Base-by-base conservation (phyloP, 208 protist species). In the Trypanosoma caninum region DNA sequence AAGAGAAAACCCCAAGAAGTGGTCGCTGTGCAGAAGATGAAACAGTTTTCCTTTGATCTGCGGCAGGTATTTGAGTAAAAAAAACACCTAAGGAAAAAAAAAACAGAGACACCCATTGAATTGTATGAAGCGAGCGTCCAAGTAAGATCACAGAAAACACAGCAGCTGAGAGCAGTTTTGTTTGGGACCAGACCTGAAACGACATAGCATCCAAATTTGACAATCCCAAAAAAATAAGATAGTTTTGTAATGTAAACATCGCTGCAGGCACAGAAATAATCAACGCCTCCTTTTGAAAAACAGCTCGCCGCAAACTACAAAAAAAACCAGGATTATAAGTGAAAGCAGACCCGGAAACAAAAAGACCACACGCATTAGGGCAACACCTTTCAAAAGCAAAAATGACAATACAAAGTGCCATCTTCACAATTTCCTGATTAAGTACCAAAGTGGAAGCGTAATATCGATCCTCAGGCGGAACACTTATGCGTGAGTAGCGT, bases 141-240 rank as follows among this genome's bases (percentile, higher is more conserved):
- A 94, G 60, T 62, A 91, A 65, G 59, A 72, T 68, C 9, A 89
- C 77, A 16, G 87, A 91, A 41, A 94, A 86, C 4, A 89, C 20
- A 18, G 84, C 84, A 13, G 87, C 71, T 23, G 65, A 87, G 0
- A 91, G 67, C 13, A 94, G 57, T 47, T 89, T 89, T 10, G 78
- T 84, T 59, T 94, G 87, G 14, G 84, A 91, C 76, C 78, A 87
- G 2, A 90, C 63, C 53, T 94, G 87, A 56, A 88, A 94, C 10
- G 74, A 75, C 18, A 84, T 62, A 30, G 78, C 81, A 45, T 94
- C 87, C 0, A 94, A 58, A 59, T 90, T 76, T 3, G 72, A 72
- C 8, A 94, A 76, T 11, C 72, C 78, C 3, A 89, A 48, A 66
- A 91, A 91, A 42, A 85, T 52, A 23, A 87, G 60, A 54, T 87